Conservation (phyloP, 306 rosid species). For the Prosopis cineraria region DNA sequence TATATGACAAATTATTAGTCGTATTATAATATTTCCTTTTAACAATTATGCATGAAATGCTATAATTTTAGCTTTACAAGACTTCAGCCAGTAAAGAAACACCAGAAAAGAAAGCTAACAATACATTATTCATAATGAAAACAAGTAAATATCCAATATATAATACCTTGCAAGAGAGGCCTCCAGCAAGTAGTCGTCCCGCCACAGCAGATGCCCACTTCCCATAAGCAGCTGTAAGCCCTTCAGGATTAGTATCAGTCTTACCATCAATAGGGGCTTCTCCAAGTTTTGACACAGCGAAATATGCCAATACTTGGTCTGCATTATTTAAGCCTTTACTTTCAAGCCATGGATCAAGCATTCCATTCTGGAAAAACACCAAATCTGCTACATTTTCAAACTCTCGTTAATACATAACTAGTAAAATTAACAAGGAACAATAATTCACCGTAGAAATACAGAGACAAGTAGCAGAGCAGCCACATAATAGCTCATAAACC, state of each 20-base stretch:
- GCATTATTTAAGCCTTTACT: constrained; percentile 74
- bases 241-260: constrained; percentile 95
- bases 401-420: background rate
- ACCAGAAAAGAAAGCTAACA: background rate
- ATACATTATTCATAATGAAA: constrained; percentile 1
- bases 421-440: background rate
- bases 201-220: constrained; percentile 87
- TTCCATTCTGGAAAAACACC: constrained; percentile 98
- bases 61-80: background rate
- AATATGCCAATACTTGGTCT: constrained; percentile 86
- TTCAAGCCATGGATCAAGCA: constrained; percentile 93
- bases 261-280: constrained; percentile 83
- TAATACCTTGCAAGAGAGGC: constrained; percentile 89
- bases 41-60: background rate
- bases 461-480: background rate
- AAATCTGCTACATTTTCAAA: constrained; percentile 78
- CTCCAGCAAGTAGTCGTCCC: constrained; percentile 66
- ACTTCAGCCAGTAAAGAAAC: background rate
- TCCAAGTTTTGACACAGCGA: constrained; percentile 91
- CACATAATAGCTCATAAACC: background rate
- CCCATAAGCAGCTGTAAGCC: constrained; percentile 88
- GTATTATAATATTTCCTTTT: constrained; percentile 15
- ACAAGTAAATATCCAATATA: background rate
- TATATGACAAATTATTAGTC: constrained; percentile 7
- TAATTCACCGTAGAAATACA: background rate